phyloP scores from a whole-genome alignment of 1,284 basidiomycete genomes.

The Fomitiporia mediterranea region DNA sequence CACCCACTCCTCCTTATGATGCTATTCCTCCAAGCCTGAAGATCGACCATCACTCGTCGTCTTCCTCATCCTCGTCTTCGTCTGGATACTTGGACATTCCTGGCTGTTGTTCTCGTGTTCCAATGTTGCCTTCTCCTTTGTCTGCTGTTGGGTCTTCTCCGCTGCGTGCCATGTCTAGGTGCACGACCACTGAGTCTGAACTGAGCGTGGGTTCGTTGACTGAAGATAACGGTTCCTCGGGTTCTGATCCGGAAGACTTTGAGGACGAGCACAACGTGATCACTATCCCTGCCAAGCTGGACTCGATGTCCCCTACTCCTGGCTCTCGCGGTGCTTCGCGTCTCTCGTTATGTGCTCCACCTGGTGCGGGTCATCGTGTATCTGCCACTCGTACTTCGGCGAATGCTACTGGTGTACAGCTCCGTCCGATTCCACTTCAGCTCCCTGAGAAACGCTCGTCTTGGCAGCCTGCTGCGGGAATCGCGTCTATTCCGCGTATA shows the following conservation, averaged over 20 bases:
- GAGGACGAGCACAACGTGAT: slow-evolving; percentile 40
- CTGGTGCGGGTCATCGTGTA: neutral
- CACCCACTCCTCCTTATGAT: slow-evolving; percentile 39
- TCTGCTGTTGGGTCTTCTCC: slow-evolving; percentile 13
- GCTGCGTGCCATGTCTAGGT: slow-evolving; percentile 10
- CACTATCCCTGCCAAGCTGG: neutral
- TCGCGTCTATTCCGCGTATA: slow-evolving; percentile 35
- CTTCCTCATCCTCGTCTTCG: neutral
- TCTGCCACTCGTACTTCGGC: slow-evolving; percentile 2
- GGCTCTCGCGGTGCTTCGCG: slow-evolving; percentile 4
- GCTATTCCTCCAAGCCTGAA: slow-evolving; percentile 28
- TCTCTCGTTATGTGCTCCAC: slow-evolving; percentile 13
- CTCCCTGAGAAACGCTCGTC: slow-evolving; percentile 25
- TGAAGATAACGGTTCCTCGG: slow-evolving; percentile 60
- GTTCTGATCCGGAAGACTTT: slow-evolving; percentile 41
- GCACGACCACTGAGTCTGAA: slow-evolving; percentile 35
- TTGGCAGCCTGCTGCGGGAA: slow-evolving; percentile 39
- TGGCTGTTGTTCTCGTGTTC: slow-evolving; percentile 29
- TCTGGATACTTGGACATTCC: slow-evolving; percentile 43
- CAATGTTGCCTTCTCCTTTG: slow-evolving; percentile 23
- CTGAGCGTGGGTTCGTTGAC: slow-evolving; percentile 59
- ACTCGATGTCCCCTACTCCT: slow-evolving; percentile 1
- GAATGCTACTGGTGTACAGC: slow-evolving; percentile 19
- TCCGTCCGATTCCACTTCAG: slow-evolving; percentile 17
- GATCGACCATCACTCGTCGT: slow-evolving; percentile 22